These are phyloP conservation scores for Clarireedia paspali DNA, from an alignment of 2,329 filamentous ascomycete genomes.

Conservation along the genomic window DNA sequence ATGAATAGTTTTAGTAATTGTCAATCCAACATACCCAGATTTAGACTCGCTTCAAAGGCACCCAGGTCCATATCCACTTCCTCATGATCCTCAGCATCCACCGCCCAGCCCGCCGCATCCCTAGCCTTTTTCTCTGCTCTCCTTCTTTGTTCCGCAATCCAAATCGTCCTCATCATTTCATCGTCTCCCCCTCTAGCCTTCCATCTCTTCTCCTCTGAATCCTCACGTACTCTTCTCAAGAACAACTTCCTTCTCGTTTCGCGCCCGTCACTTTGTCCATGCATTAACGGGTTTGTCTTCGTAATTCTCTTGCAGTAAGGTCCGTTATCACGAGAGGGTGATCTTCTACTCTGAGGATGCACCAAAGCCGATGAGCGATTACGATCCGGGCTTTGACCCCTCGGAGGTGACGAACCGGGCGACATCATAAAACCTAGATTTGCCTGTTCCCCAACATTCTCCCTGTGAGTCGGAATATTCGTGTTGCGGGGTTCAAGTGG, in stretches of 20 bases:
- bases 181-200: constrained; percentile 56
- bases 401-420: not conserved
- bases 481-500: constrained; percentile 3
- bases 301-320: constrained; percentile 36
- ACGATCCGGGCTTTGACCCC: not conserved
- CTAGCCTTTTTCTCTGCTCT: constrained; percentile 27
- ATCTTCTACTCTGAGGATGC: constrained; percentile 1
- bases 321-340: constrained; percentile 11
- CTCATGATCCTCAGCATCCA: constrained; percentile 13
- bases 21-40: constrained; percentile 1
- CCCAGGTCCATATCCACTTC: constrained; percentile 11
- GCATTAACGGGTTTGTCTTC: constrained; percentile 56
- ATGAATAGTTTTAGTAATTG: not conserved
- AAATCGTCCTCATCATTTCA: constrained; percentile 37
- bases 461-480: not conserved
- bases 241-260: constrained; percentile 62
- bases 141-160: constrained; percentile 32
- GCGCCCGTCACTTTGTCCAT: constrained; percentile 48
- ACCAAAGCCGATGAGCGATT: constrained; percentile 1
- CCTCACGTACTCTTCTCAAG: constrained; percentile 56
- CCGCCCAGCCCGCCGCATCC: constrained; percentile 21
- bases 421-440: not conserved
- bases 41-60: not conserved
- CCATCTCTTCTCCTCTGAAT: constrained; percentile 52
- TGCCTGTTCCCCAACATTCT: not conserved